Evolutionary conservation across 495 filamentous ascomycete species (phyloP).

Genomic region (Aspergillus wentii): DNA sequence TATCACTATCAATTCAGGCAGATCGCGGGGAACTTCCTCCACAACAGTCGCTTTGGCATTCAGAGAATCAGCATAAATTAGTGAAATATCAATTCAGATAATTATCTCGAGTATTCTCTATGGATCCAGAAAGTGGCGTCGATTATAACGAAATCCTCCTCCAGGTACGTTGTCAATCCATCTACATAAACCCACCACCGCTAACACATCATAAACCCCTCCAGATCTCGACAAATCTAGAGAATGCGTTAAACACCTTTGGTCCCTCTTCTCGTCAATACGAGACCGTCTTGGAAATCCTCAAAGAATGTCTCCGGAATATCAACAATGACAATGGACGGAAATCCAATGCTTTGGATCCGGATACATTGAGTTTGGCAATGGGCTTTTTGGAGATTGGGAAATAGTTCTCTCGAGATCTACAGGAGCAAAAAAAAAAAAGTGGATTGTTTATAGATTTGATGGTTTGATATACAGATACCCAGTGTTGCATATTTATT

Average conservation of each 20-base stretch:
- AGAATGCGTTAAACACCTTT: constrained; percentile 38
- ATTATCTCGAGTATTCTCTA: no score
- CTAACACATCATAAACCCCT: not conserved
- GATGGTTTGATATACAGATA: not conserved
- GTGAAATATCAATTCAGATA: no score
- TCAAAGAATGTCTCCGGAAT: constrained; percentile 30
- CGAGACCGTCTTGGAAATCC: constrained; percentile 28
- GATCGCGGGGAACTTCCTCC: constrained; percentile 1
- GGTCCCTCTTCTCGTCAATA: constrained; percentile 35
- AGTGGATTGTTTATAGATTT: not conserved
- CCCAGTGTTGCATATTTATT: not conserved
- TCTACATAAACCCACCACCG: not conserved
- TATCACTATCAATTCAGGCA: constrained; percentile 1
- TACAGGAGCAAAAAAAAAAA: not conserved
- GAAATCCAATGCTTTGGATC: constrained; percentile 16
- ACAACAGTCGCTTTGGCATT: no score
- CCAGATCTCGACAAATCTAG: constrained; percentile 38
- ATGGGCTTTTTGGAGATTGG: constrained; percentile 38
- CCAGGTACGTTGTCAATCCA: constrained; percentile 11
- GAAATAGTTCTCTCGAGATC: constrained; percentile 11
- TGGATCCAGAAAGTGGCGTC: not conserved
- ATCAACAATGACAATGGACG: constrained; percentile 20
- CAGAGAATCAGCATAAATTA: no score
- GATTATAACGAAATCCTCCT: constrained; percentile 21
- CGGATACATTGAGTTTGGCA: constrained; percentile 28